Evolutionary conservation across 1,284 basidiomycete genomes (phyloP).

Genomic region (Papiliotrema laurentii): DNA sequence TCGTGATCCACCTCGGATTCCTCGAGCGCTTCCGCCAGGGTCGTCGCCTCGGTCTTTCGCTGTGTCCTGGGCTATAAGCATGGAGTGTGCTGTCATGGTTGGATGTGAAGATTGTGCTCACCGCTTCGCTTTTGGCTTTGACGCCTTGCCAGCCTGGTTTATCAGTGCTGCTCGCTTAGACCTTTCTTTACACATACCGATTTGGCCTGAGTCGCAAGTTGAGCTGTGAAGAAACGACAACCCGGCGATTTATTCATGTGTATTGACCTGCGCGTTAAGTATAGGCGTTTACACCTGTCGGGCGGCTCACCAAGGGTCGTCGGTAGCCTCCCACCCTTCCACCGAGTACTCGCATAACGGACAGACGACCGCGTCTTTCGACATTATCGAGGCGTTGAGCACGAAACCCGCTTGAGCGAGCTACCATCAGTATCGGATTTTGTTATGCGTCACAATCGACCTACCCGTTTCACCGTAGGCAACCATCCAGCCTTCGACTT

Average conservation of each 20-base stretch:
- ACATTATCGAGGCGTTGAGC: conserved; percentile 60
- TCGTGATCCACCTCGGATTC: background rate
- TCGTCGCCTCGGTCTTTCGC: background rate
- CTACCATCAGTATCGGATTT: conserved; percentile 47
- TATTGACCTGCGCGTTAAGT: background rate
- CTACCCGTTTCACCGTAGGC: conserved; percentile 65
- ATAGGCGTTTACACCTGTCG: background rate
- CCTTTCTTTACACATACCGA: too few relatives aligned
- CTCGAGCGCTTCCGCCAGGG: background rate
- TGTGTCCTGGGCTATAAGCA: background rate
- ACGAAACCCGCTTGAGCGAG: conserved; percentile 80
- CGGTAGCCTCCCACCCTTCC: conserved; percentile 71
- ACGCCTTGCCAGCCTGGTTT: background rate
- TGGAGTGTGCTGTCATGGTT: background rate
- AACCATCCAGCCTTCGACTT: conserved; percentile 60
- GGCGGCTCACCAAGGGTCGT: conserved; percentile 62
- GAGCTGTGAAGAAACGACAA: conserved; percentile 9
- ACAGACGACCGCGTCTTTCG: conserved; percentile 67
- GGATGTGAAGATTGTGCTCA: background rate
- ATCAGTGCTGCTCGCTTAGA: too few relatives aligned
- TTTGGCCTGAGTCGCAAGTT: background rate
- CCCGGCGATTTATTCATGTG: conserved; percentile 1
- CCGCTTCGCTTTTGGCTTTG: background rate
- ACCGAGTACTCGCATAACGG: conserved; percentile 69
- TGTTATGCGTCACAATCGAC: conserved; percentile 10